A percentile compares a stretch with the other conserved stretches of the same genome.
Conservation (phyloP, 1,284 basidiomycete genomes). For the Fomitopsis betulina region DNA sequence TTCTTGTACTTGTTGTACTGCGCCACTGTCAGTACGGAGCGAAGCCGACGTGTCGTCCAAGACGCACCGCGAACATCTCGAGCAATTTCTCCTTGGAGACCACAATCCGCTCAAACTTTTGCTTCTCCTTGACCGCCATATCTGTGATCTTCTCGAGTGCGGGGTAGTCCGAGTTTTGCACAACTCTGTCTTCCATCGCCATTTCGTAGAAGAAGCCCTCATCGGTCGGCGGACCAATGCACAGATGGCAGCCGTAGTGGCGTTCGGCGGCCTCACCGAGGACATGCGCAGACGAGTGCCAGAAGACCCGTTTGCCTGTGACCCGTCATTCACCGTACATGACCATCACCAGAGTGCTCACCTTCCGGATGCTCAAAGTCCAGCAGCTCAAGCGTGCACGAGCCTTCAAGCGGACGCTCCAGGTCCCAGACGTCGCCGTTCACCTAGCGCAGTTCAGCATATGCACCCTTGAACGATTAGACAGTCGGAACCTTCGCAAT, state of each 20-base stretch:
- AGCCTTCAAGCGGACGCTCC: constrained; percentile 86
- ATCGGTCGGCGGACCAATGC: constrained; percentile 95
- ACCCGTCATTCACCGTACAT: background rate
- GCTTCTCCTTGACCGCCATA: constrained; percentile 91
- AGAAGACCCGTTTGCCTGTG: constrained; percentile 91
- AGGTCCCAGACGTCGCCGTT: constrained; percentile 93
- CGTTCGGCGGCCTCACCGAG: constrained; percentile 97
- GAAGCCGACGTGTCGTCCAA: background rate
- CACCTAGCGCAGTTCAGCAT: constrained; percentile 46
- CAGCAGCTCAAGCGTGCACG: constrained; percentile 80
- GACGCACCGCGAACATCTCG: constrained; percentile 90
- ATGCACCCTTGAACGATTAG: background rate
- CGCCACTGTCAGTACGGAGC: background rate
- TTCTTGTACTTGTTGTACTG: constrained; percentile 99
- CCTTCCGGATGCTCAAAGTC: constrained; percentile 97
- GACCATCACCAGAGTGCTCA: constrained; percentile 22
- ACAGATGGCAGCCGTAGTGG: constrained; percentile 96
- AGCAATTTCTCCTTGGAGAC: constrained; percentile 92
- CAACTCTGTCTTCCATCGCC: constrained; percentile 76
- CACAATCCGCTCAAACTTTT: constrained; percentile 93
- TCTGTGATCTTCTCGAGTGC: constrained; percentile 88
- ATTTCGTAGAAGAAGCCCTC: constrained; percentile 99
- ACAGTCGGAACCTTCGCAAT: constrained; percentile 79
- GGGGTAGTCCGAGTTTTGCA: constrained; percentile 82
- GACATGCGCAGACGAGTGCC: constrained; percentile 99